These are phyloP conservation scores for Azolla pinnata DNA, from an alignment of 75 land plant species.

Conservation along the genomic window DNA sequence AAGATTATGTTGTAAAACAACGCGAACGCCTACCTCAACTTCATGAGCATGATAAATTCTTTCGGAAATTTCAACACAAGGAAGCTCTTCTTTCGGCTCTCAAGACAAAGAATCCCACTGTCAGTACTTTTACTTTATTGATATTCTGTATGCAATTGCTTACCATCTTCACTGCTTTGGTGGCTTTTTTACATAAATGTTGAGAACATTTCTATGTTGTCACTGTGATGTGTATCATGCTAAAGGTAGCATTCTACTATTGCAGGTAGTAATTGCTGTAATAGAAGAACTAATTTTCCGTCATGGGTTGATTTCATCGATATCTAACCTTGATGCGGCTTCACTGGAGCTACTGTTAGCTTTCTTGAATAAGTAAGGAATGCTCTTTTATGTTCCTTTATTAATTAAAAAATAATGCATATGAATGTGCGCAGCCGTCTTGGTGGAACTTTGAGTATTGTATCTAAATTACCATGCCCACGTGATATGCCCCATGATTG, in stretches of 20 bases:
- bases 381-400: too few species aligned
- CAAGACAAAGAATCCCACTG: constrained; percentile 35
- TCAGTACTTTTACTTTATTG: background rate
- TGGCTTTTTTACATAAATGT: too few species aligned
- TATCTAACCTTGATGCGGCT: constrained; percentile 48
- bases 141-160: background rate
- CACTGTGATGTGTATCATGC: background rate
- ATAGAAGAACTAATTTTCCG: constrained; percentile 88
- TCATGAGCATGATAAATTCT: constrained; percentile 52
- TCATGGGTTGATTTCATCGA: constrained; percentile 51
- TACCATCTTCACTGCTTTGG: too few species aligned
- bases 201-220: background rate
- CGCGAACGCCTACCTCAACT: constrained; percentile 35
- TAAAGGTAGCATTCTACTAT: background rate
- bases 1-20: constrained; percentile 40
- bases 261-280: constrained; percentile 54
- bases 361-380: constrained; percentile 57
- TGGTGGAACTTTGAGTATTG: background rate
- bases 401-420: constrained; percentile 9
- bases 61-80: constrained; percentile 70
- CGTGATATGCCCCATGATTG: too few species aligned
- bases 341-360: constrained; percentile 61
- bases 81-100: constrained; percentile 66
- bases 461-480: background rate
- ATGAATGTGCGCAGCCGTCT: background rate